Evolutionary conservation across 208 protist species (phyloP).

Genomic region (Wallacemonas rigidus): DNA sequence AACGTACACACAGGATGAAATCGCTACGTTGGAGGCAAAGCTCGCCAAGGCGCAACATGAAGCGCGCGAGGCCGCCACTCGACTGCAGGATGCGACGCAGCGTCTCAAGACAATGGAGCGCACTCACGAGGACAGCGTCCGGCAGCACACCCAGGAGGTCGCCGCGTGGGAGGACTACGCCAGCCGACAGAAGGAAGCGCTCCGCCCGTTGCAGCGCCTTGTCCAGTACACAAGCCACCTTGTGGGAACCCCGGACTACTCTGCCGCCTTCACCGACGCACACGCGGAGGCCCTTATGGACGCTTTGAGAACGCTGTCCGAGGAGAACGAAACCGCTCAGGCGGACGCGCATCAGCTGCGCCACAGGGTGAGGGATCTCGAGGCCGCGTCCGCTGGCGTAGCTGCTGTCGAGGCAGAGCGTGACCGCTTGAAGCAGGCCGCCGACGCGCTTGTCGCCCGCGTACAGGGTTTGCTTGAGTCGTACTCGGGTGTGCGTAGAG

Average conservation of each 20-base stretch:
- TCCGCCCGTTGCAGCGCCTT: neutral
- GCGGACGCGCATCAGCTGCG: constrained; percentile 5
- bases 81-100: constrained; percentile 6
- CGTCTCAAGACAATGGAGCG: neutral
- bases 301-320: neutral
- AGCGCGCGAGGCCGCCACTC: neutral
- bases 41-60: neutral
- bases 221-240: constrained; percentile 8
- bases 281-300: constrained; percentile 12
- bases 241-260: constrained; percentile 3
- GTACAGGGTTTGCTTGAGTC: constrained; percentile 15
- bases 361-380: neutral
- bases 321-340: neutral
- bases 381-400: neutral
- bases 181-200: constrained; percentile 1
- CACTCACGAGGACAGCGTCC: neutral
- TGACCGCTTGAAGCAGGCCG: constrained; percentile 15
- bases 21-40: neutral
- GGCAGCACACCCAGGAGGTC: constrained; percentile 3
- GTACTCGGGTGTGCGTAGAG: constrained; percentile 12
- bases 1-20: neutral
- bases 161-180: constrained; percentile 6
- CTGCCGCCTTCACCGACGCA: constrained; percentile 13
- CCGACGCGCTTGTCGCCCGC: constrained; percentile 1
- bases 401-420: constrained; percentile 10